These are phyloP conservation scores for Colletotrichum coccodes DNA, from an alignment of 2,329 filamentous ascomycete genomes.

Conservation along the genomic window DNA sequence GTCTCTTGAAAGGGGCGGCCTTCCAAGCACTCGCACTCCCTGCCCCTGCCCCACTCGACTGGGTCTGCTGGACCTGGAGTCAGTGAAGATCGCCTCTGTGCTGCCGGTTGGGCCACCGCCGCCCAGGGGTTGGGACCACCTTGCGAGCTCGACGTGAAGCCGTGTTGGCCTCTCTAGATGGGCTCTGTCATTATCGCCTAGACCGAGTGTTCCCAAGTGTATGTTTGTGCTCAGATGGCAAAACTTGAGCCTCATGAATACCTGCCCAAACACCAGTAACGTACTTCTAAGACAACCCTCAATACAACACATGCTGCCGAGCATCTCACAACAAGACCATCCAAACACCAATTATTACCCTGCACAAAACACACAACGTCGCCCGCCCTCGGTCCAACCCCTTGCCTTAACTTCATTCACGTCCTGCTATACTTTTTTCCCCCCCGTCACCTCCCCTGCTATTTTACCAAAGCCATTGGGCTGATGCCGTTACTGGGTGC, in stretches of 20 bases:
- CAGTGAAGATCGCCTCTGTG: conserved; percentile 24
- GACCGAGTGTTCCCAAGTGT: background rate
- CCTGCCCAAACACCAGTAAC: background rate
- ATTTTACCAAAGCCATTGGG: background rate
- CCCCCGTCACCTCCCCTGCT: background rate
- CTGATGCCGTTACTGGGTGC: conserved; percentile 7
- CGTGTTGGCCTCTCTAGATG: background rate
- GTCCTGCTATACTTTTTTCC: conserved; percentile 6
- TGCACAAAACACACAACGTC: background rate
- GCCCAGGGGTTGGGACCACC: conserved; percentile 25
- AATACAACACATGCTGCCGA: background rate
- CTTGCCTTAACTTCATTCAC: background rate
- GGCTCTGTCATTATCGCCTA: background rate
- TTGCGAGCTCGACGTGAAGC: conserved; percentile 18
- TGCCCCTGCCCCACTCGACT: background rate
- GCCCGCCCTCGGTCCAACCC: background rate
- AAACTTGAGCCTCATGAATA: background rate
- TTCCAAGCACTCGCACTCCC: background rate
- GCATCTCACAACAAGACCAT: background rate
- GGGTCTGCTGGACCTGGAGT: conserved; percentile 16
- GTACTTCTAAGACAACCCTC: too few species aligned
- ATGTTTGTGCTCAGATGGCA: too few species aligned
- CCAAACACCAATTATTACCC: too few species aligned
- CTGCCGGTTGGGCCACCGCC: conserved; percentile 23
- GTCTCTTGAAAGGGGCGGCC: conserved; percentile 1